Percentiles rank a stretch among this genome's conserved stretches.
Evolutionary conservation across 257 asterid genomes (phyloP).

Genomic region (Primulina tabacum): DNA sequence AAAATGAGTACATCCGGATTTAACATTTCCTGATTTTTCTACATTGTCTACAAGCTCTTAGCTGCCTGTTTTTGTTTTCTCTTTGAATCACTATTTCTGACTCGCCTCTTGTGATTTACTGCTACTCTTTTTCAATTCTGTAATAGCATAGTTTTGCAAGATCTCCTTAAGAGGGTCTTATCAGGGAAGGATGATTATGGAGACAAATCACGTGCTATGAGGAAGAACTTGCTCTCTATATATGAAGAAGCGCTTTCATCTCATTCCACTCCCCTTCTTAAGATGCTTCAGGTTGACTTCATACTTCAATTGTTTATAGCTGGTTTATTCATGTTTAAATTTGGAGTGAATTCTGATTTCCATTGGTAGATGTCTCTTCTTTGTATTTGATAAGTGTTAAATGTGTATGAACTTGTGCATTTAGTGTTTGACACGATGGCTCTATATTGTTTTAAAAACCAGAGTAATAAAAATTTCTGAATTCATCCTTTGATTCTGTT

Average conservation of each 20-base stretch:
- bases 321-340: slow-evolving; percentile 21
- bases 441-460: slow-evolving; percentile 4
- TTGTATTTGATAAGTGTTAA: slow-evolving; percentile 20
- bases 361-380: slow-evolving; percentile 18
- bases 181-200: slow-evolving; percentile 58
- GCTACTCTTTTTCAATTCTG: slow-evolving; percentile 23
- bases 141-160: slow-evolving; percentile 68
- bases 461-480: slow-evolving; percentile 2
- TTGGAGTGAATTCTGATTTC: slow-evolving; percentile 24
- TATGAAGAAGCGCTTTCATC: slow-evolving; percentile 80
- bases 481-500: slow-evolving; percentile 14
- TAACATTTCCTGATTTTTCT: not conserved
- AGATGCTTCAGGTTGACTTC: slow-evolving; percentile 80
- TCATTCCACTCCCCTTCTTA: slow-evolving; percentile 64
- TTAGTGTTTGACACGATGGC: slow-evolving; percentile 7
- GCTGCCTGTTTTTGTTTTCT: slow-evolving; percentile 6
- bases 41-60: slow-evolving; percentile 1
- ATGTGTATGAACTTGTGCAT: slow-evolving; percentile 21
- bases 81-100: not conserved
- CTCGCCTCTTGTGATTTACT: slow-evolving; percentile 22
- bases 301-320: slow-evolving; percentile 35
- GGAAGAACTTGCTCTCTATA: slow-evolving; percentile 56
- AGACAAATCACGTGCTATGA: slow-evolving; percentile 50
- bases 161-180: slow-evolving; percentile 65
- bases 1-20: slow-evolving; percentile 1